These are phyloP conservation scores for Penicillium digitatum DNA, from an alignment of 2,329 filamentous ascomycete species.

Conservation along the genomic window DNA sequence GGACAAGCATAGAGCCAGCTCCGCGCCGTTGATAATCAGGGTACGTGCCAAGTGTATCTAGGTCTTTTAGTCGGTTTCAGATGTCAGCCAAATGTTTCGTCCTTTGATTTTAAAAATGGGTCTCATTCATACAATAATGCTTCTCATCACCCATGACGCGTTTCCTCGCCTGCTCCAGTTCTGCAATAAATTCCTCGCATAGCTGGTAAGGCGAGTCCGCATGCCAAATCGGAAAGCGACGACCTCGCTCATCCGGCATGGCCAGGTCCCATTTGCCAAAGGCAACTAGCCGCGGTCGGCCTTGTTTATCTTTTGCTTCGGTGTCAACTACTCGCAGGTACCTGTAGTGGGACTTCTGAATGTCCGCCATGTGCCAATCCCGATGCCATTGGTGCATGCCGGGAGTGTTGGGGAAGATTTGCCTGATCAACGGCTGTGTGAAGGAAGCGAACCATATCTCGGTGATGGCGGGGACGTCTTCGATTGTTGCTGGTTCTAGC, in stretches of 20 bases:
- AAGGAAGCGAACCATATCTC: slow-evolving; percentile 28
- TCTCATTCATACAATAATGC: slow-evolving; percentile 24
- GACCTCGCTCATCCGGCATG: slow-evolving; percentile 22
- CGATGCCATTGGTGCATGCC: slow-evolving; percentile 25
- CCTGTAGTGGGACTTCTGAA: slow-evolving; percentile 16
- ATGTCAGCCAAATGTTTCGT: neutral
- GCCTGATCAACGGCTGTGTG: slow-evolving; percentile 14
- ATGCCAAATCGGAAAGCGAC: slow-evolving; percentile 29
- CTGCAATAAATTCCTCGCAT: slow-evolving; percentile 19
- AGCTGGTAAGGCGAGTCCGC: slow-evolving; percentile 14
- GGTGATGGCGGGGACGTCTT: slow-evolving; percentile 23
- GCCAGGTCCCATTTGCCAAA: slow-evolving; percentile 31
- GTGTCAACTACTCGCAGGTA: slow-evolving; percentile 29
- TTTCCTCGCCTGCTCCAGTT: slow-evolving; percentile 19
- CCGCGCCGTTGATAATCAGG: slow-evolving; percentile 44
- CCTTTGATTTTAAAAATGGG: neutral
- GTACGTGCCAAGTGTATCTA: slow-evolving; percentile 38
- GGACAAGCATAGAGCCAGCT: slow-evolving; percentile 38
- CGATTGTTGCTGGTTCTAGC: slow-evolving; percentile 16
- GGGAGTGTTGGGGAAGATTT: slow-evolving; percentile 29
- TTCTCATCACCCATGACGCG: slow-evolving; percentile 22
- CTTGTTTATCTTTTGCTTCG: neutral
- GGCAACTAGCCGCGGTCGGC: slow-evolving; percentile 20
- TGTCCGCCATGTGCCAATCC: slow-evolving; percentile 15
- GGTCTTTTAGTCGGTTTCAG: slow-evolving; percentile 25